Evolutionary conservation across 2,329 filamentous ascomycete species (phyloP).

Genomic region (Fusarium drepaniforme): DNA sequence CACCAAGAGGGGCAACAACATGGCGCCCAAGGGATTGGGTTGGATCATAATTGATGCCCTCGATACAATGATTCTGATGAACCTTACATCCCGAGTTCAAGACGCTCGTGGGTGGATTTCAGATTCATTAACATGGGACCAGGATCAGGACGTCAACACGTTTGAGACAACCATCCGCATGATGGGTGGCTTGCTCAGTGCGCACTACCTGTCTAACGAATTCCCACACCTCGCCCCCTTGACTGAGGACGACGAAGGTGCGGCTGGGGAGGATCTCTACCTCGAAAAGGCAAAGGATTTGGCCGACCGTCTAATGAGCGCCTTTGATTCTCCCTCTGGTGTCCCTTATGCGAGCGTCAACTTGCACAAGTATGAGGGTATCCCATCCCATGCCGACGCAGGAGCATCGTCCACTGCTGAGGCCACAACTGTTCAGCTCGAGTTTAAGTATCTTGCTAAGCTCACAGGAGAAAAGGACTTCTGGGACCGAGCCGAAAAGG

Average conservation of each 20-base stretch:
- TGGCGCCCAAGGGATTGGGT: conserved; percentile 89
- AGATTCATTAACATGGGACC: conserved; percentile 84
- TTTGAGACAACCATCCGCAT: conserved; percentile 99
- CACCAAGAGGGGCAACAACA: conserved; percentile 82
- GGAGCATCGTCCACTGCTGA: conserved; percentile 96
- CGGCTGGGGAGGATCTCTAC: conserved; percentile 88
- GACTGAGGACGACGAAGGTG: conserved; percentile 76
- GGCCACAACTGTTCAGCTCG: conserved; percentile 90
- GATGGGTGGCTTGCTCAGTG: conserved; percentile 91
- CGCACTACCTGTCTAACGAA: conserved; percentile 91
- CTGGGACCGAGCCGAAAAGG: conserved; percentile 91
- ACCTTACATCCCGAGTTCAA: conserved; percentile 85
- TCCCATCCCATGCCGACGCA: conserved; percentile 84
- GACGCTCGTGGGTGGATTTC: conserved; percentile 92
- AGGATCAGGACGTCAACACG: conserved; percentile 95
- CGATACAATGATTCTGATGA: conserved; percentile 99
- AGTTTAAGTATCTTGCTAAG: conserved; percentile 97
- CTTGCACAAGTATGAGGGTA: conserved; percentile 79
- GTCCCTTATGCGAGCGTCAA: conserved; percentile 94
- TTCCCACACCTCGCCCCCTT: conserved; percentile 85
- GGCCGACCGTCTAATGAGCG: conserved; percentile 86
- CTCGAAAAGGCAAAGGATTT: conserved; percentile 96
- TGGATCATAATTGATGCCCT: conserved; percentile 99
- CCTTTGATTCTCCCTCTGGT: conserved; percentile 89
- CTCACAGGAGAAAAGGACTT: conserved; percentile 92